A percentile compares a stretch with the other conserved stretches of the same genome.
phyloP scores from a whole-genome alignment of 2,329 filamentous ascomycete genomes.

The Botryotinia calthae region DNA sequence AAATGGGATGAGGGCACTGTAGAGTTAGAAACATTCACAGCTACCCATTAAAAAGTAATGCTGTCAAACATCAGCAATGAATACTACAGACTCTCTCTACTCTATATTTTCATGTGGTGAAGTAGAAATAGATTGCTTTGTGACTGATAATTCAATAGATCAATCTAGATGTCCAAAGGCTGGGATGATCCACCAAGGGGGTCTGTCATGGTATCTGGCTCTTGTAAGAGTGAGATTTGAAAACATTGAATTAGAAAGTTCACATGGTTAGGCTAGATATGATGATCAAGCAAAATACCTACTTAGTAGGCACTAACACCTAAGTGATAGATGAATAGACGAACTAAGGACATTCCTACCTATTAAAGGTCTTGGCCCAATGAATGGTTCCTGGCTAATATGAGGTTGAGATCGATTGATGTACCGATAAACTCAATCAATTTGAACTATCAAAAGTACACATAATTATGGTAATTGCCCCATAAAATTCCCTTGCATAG shows the following conservation, averaged over 20 bases:
- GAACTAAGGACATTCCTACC: neutral
- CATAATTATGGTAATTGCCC: neutral
- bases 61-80: constrained; percentile 5
- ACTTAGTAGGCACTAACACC: neutral
- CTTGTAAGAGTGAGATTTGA: neutral
- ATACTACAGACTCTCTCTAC: constrained; percentile 2
- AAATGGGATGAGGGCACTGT: constrained; percentile 6
- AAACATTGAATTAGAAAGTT: neutral
- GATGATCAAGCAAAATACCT: neutral
- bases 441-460: neutral
- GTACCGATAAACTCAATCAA: neutral
- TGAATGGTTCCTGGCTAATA: neutral
- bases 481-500: neutral
- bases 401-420: neutral
- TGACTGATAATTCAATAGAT: neutral
- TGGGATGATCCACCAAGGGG: neutral
- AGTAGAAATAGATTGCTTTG: neutral
- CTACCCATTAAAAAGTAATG: constrained; percentile 13
- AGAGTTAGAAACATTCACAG: constrained; percentile 17
- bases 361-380: neutral
- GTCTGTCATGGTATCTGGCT: neutral
- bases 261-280: neutral
- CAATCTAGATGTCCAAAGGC: neutral
- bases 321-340: neutral
- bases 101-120: neutral